These are phyloP conservation scores for Lasiodiplodia hormozganensis DNA, from an alignment of 2,329 filamentous ascomycete genomes.

Conservation along the genomic window DNA sequence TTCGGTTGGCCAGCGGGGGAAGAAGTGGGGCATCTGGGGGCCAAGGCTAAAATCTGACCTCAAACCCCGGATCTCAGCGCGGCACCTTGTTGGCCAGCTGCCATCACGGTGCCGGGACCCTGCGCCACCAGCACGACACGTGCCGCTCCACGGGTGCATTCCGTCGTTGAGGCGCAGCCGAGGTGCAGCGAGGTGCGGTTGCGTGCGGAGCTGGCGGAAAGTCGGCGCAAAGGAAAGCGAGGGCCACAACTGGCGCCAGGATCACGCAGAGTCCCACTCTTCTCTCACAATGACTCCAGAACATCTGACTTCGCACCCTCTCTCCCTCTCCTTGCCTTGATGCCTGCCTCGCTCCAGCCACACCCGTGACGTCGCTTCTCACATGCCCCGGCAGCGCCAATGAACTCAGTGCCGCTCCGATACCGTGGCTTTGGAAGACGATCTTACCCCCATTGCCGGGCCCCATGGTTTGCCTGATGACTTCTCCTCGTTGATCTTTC, in stretches of 20 bases:
- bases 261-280: slow-evolving; percentile 10
- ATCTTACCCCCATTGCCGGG: background rate
- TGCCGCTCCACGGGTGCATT: background rate
- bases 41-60: slow-evolving; percentile 8
- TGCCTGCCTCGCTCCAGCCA: background rate
- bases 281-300: background rate
- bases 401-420: background rate
- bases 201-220: background rate
- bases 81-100: background rate
- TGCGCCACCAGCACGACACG: background rate
- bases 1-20: background rate
- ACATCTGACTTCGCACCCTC: background rate
- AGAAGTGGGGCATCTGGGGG: slow-evolving; percentile 8
- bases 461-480: background rate
- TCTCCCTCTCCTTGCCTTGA: background rate
- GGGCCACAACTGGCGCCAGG: background rate
- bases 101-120: slow-evolving; percentile 12
- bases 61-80: background rate
- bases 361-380: slow-evolving; percentile 1
- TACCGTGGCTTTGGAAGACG: background rate
- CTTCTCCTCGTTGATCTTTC: background rate
- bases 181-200: background rate
- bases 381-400: background rate
- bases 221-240: slow-evolving; percentile 1
- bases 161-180: slow-evolving; percentile 3